Percentiles rank a stretch among this genome's conserved stretches.
phyloP scores from a whole-genome alignment of 805 yeast genomes.

The Candida sphagnicola region DNA sequence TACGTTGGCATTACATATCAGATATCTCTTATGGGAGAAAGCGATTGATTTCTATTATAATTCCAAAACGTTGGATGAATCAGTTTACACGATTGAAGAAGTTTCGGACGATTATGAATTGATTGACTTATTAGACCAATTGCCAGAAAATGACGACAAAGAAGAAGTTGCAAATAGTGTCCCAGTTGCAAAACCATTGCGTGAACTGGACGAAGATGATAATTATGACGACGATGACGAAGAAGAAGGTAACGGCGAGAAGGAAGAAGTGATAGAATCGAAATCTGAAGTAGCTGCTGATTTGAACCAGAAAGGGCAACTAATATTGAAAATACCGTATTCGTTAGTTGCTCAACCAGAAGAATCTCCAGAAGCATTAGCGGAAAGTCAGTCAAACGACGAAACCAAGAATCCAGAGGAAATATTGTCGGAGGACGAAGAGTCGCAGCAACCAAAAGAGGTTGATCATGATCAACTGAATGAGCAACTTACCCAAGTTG shows the following conservation, averaged over 20 bases:
- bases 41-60: constrained; percentile 49
- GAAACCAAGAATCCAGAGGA: background rate
- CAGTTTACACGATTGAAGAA: constrained; percentile 24
- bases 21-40: constrained; percentile 71
- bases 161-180: constrained; percentile 21
- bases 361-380: background rate
- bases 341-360: constrained; percentile 10
- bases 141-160: constrained; percentile 22
- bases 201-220: constrained; percentile 24
- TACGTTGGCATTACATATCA: constrained; percentile 52
- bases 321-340: constrained; percentile 31
- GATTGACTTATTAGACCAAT: constrained; percentile 27
- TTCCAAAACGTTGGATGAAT: constrained; percentile 18
- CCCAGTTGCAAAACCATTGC: constrained; percentile 3
- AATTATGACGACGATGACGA: constrained; percentile 28
- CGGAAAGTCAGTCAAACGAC: background rate
- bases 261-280: constrained; percentile 25
- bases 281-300: constrained; percentile 8
- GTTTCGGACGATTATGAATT: constrained; percentile 31
- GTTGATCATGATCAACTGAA: background rate
- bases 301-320: constrained; percentile 25
- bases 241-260: constrained; percentile 29
- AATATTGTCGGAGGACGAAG: background rate
- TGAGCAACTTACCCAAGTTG: background rate
- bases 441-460: background rate